Conservation (phyloP, 179 eudicot species). For the Spergularia azorica region DNA sequence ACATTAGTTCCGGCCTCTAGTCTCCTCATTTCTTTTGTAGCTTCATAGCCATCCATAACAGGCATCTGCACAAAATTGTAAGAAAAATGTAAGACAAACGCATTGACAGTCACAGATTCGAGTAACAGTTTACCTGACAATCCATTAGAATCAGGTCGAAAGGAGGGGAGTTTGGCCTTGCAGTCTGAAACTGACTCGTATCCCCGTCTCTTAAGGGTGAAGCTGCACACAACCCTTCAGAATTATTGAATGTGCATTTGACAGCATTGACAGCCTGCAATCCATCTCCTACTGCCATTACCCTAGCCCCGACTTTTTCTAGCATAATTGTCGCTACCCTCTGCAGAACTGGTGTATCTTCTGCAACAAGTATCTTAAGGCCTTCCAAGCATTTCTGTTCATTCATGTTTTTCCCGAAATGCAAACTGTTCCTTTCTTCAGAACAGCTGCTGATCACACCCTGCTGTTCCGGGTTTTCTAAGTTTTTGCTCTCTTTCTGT, state of each 20-base stretch:
- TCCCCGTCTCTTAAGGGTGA: constrained; percentile 30
- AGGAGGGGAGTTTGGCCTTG: constrained; percentile 24
- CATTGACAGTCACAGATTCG: no score
- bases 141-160: constrained; percentile 86
- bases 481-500: constrained; percentile 22
- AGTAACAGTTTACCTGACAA: constrained; percentile 60
- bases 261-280: constrained; percentile 78
- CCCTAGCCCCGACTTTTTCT: constrained; percentile 86
- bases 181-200: constrained; percentile 20
- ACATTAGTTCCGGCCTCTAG: constrained; percentile 49
- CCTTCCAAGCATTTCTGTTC: constrained; percentile 62
- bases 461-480: constrained; percentile 20
- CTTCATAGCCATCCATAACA: constrained; percentile 98
- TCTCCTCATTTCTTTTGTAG: constrained; percentile 82
- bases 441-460: constrained; percentile 12
- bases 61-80: constrained; percentile 68
- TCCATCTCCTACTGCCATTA: constrained; percentile 86
- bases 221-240: constrained; percentile 26
- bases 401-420: constrained; percentile 32
- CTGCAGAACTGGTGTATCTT: constrained; percentile 91
- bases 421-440: constrained; percentile 31
- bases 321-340: constrained; percentile 94
- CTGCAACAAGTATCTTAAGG: constrained; percentile 74
- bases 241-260: constrained; percentile 28
- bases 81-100: no score